Evolutionary conservation across 2,329 filamentous ascomycete genomes (phyloP).

Genomic region (Pochonia chlamydosporia): DNA sequence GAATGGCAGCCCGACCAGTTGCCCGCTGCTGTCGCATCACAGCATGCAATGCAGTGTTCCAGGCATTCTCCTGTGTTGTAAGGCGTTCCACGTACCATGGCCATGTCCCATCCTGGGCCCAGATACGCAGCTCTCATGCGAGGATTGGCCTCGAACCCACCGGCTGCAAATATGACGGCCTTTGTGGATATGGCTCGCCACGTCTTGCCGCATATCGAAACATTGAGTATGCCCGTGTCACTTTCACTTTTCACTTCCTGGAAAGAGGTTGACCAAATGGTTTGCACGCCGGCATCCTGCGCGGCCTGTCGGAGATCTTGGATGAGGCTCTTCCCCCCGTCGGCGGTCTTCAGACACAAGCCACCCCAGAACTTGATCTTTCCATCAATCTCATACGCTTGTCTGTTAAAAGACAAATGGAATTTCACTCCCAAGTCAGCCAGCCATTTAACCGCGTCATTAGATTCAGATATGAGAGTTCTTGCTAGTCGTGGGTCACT

Average conservation of each 20-base stretch:
- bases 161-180: constrained; percentile 49
- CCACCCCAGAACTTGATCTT: constrained; percentile 63
- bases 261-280: constrained; percentile 23
- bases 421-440: constrained; percentile 48
- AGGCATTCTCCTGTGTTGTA: constrained; percentile 58
- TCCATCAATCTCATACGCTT: constrained; percentile 58
- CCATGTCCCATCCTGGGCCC: constrained; percentile 57
- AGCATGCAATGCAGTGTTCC: constrained; percentile 43
- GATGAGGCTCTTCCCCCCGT: constrained; percentile 55
- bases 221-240: background rate
- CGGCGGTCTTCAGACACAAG: constrained; percentile 50
- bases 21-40: constrained; percentile 46
- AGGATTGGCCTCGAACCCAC: constrained; percentile 59
- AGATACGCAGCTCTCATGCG: constrained; percentile 46
- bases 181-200: constrained; percentile 23
- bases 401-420: constrained; percentile 57
- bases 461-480: constrained; percentile 46
- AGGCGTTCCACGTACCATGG: constrained; percentile 56
- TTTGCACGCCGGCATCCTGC: constrained; percentile 18
- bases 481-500: constrained; percentile 43
- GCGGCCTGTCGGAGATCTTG: constrained; percentile 41
- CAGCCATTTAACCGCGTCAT: constrained; percentile 49
- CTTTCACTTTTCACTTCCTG: background rate
- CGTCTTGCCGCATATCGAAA: background rate
- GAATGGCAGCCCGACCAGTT: constrained; percentile 62